These are phyloP conservation scores for Xylaria sp. DNA, from an alignment of 2,329 filamentous ascomycete genomes.

Conservation along the genomic window DNA sequence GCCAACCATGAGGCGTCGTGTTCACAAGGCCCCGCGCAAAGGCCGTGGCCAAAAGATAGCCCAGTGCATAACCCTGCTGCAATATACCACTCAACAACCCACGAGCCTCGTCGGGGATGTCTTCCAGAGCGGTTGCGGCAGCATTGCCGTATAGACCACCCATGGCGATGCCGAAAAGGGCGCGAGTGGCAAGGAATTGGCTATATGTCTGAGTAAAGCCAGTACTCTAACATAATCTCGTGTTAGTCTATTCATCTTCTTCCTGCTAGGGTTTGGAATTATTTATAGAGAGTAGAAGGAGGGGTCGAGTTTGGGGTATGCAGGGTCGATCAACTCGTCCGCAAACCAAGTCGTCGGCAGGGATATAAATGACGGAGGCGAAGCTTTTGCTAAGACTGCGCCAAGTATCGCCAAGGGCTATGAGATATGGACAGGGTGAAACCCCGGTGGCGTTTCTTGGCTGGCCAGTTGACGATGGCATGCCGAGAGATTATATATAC, in stretches of 20 bases:
- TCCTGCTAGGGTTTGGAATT: not conserved
- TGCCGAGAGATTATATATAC: not conserved
- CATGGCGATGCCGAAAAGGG: constrained; percentile 84
- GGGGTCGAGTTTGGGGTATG: not conserved
- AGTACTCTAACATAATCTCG: constrained; percentile 58
- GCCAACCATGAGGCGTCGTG: constrained; percentile 83
- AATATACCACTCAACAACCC: constrained; percentile 80
- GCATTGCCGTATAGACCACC: constrained; percentile 83
- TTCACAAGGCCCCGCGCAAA: constrained; percentile 74
- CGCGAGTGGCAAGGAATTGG: constrained; percentile 78
- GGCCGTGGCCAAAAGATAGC: constrained; percentile 71
- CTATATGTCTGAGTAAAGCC: constrained; percentile 75
- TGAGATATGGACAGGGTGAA: constrained; percentile 9
- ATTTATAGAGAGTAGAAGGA: not conserved
- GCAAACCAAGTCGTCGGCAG: constrained; percentile 2
- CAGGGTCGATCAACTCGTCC: not conserved
- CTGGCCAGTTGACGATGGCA: not conserved
- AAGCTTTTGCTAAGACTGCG: constrained; percentile 45
- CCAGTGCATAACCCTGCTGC: constrained; percentile 76
- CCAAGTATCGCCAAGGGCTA: constrained; percentile 44
- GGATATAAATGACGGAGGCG: constrained; percentile 30
- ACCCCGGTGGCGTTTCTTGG: constrained; percentile 36
- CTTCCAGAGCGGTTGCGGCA: constrained; percentile 81
- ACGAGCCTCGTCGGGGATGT: constrained; percentile 73
- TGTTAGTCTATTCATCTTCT: constrained; percentile 14